Base-by-base conservation (phyloP, 2,329 filamentous ascomycete genomes). In the Botrytis medusae region DNA sequence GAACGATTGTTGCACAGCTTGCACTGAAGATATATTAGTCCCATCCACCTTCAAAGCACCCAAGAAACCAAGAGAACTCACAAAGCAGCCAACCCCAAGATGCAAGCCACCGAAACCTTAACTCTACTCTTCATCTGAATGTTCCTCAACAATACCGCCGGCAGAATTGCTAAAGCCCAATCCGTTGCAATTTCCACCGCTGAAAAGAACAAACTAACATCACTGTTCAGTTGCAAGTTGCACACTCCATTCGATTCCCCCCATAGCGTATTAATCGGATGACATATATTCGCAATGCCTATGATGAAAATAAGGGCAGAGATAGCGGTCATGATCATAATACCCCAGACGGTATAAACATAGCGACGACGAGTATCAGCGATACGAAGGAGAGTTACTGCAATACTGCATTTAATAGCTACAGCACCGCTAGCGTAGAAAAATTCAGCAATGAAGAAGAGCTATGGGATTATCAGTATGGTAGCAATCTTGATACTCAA, bases 141-240 rank as follows among this genome's bases (percentile, higher is more conserved):
- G 25, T 82, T 80, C 82, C 82, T 83, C 16, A 85, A 81, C 3
- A 85, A 70, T 59, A 83, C 80, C 12, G 82, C 79, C 0, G 84
- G 84, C 2, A 85, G 77, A 7, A 83, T 81, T 46, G 80, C 83
- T 29, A 83, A 80, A 9, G 80, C 80, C 83, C 84, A 85, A 72
- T 85, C 83, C 4, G 81, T 83, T 18, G 79, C 22, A 37, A 82
- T 81, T 63, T 83, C 83, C 60, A 84, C 76, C 64, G 79, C 79
- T 2, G 81, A 82, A 72, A 82, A 80, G 76, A 81, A 80, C 76
- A 81, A 81, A 75, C 78, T 79, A 46, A 81, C 76, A 61, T 78
- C 77, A 75, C 78, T 80, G 75, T 81, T 80, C 25, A 80, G 75
- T 46, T 74, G 74, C 12, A 76, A 71, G 54, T 80, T 78, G 73